Conservation (phyloP, 2,329 filamentous ascomycete species). For the Penicillium sp. region DNA sequence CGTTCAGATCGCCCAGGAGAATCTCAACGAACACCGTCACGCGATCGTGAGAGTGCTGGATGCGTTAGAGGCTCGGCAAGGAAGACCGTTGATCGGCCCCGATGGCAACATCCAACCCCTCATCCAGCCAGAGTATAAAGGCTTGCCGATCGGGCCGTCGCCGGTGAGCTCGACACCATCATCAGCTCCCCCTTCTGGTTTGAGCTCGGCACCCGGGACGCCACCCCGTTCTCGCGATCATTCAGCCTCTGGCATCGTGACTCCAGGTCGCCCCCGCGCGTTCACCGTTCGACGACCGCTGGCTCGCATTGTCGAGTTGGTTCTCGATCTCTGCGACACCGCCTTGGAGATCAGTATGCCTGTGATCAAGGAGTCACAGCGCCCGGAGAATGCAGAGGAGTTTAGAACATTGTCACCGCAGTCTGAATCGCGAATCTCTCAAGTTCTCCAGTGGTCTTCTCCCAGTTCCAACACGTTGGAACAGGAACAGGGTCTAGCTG, state of each 20-base stretch:
- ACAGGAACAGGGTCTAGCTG: conserved; percentile 84
- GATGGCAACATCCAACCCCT: conserved; percentile 52
- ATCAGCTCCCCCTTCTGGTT: conserved; percentile 70
- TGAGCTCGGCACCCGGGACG: conserved; percentile 69
- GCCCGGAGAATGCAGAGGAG: conserved; percentile 67
- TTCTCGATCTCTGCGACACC: conserved; percentile 94
- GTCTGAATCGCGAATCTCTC: conserved; percentile 90
- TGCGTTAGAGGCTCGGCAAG: conserved; percentile 71
- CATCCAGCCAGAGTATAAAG: conserved; percentile 80
- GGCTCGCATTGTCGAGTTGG: conserved; percentile 88
- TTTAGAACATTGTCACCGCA: conserved; percentile 93
- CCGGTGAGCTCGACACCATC: conserved; percentile 69
- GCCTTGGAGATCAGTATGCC: conserved; percentile 93
- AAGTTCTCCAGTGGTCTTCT: conserved; percentile 95
- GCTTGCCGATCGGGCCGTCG: conserved; percentile 77
- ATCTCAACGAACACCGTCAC: conserved; percentile 87
- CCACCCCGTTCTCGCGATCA: conserved; percentile 69
- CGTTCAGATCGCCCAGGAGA: conserved; percentile 93
- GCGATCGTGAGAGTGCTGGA: conserved; percentile 94
- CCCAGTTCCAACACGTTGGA: conserved; percentile 89
- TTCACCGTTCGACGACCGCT: conserved; percentile 90
- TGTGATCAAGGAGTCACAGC: conserved; percentile 78
- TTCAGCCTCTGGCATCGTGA: conserved; percentile 64
- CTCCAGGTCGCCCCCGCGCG: conserved; percentile 75
- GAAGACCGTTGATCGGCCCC: conserved; percentile 43